phyloP scores from a whole-genome alignment of 306 rosid genomes.

The Trifolium subterraneum region DNA sequence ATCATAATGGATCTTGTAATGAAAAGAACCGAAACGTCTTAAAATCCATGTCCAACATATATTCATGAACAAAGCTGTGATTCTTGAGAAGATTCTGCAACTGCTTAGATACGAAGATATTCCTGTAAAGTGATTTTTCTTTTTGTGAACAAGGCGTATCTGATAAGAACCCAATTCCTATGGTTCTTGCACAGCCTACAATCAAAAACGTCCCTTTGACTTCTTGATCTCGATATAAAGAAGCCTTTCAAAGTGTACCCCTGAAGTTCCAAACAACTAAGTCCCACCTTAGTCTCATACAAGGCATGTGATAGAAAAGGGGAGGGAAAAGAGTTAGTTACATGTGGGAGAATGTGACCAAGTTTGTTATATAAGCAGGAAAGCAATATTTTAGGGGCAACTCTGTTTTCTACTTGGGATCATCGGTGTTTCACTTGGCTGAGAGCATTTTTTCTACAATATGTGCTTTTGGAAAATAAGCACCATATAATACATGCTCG shows the following conservation, averaged over 20 bases:
- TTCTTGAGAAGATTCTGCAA: conserved; percentile 24
- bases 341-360: not conserved
- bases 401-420: not conserved
- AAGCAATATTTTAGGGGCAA: not conserved
- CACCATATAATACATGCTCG: conserved; percentile 12
- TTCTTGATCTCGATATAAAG: not conserved
- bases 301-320: too few species aligned
- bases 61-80: conserved; percentile 11
- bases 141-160: not conserved
- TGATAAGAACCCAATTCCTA: not conserved
- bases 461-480: conserved; percentile 10
- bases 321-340: too few species aligned
- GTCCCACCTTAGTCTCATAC: not conserved
- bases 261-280: not conserved
- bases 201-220: too few species aligned
- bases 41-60: conserved; percentile 7
- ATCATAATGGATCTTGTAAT: conserved; percentile 12
- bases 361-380: not conserved
- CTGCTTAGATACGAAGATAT: not conserved
- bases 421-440: not conserved
- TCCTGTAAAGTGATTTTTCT: not conserved
- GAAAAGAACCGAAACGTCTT: conserved; percentile 14
- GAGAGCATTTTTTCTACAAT: not conserved
- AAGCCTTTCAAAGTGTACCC: not conserved
- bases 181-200: not conserved